Base-by-base conservation (phyloP, 129 eudicot species). In the Lactuca sativa region DNA sequence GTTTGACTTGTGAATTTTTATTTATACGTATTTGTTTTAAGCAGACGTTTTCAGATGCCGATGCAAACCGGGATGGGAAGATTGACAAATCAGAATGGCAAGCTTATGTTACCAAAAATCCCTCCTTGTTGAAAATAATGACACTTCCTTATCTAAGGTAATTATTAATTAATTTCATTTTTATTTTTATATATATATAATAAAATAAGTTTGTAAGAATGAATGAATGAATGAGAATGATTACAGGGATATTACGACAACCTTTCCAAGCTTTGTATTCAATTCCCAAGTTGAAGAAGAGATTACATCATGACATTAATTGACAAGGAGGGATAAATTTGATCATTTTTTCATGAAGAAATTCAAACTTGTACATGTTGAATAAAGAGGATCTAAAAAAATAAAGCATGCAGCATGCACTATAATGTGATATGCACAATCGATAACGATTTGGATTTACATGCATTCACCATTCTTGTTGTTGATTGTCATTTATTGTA, bases 121-220 rank as follows among this genome's bases (percentile, higher is more conserved):
- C 99, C 67, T 93, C 99, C 33, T 67, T 90, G 76, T 71, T 93
- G 83, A 93, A 85, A 75, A 90, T 90, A 69, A 93, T 93, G 99
- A 93, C 97, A 41, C 95, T 93, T 51, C 97, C 95, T 3, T 90
- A 90, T 72, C 63, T 93, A 74, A 89, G 98, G 98, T 93, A 86
- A 32, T 67, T 18, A 18, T 0, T 25, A 0, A 1, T 25, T 0
- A 1, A 47, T 21, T 0, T 21, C 1, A 21, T 21, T 21, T 21
- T 21, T 21, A 21, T 21, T 21, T 21, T 21, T 21, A 21, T 21
- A 21, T 21, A 21, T 21, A 21, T 21, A 9, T 57, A 55, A 25
- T 25, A 64, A 64, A 64, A 43, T n/a, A 59, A 6, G 0, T 3
- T 74, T 64, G 55, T 73, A 30, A 18, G 69, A 77, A 36, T 36